Evolutionary conservation across 163 green algal genomes (phyloP).

Genomic region (Chlamydomonas reinhardtii): DNA sequence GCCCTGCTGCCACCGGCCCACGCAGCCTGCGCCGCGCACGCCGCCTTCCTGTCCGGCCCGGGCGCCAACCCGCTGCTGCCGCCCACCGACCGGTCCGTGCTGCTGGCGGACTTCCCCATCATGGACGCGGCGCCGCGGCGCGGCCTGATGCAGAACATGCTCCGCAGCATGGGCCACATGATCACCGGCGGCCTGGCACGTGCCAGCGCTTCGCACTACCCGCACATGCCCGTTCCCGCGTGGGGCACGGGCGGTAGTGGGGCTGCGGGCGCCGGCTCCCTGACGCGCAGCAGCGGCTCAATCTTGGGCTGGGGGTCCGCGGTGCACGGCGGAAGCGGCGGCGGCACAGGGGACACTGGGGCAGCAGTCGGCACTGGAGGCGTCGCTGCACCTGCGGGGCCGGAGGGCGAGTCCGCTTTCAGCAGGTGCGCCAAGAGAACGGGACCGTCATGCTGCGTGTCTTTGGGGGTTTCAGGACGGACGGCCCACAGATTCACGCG

Average conservation of each 20-base stretch:
- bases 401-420: background rate
- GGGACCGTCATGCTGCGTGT: background rate
- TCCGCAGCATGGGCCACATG: constrained; percentile 23
- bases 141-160: constrained; percentile 18
- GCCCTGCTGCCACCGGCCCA: too few relatives aligned
- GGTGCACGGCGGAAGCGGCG: background rate
- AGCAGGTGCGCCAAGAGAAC: background rate
- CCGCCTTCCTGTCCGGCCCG: background rate
- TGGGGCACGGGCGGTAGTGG: background rate
- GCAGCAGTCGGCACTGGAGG: background rate
- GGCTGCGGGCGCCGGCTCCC: background rate
- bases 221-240: background rate
- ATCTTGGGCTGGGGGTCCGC: background rate
- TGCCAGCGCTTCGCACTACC: constrained; percentile 14
- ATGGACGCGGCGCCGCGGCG: constrained; percentile 32
- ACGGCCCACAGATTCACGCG: too few relatives aligned
- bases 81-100: constrained; percentile 13
- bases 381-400: background rate
- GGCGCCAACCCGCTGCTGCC: constrained; percentile 35
- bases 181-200: constrained; percentile 29
- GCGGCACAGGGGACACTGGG: background rate
- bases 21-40: constrained; percentile 24
- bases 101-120: constrained; percentile 40
- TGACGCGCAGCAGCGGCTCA: background rate
- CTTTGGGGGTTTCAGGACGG: too few relatives aligned